These are phyloP conservation scores for Lizonia empirigonia DNA, from an alignment of 2,329 filamentous ascomycete species.

Conservation along the genomic window DNA sequence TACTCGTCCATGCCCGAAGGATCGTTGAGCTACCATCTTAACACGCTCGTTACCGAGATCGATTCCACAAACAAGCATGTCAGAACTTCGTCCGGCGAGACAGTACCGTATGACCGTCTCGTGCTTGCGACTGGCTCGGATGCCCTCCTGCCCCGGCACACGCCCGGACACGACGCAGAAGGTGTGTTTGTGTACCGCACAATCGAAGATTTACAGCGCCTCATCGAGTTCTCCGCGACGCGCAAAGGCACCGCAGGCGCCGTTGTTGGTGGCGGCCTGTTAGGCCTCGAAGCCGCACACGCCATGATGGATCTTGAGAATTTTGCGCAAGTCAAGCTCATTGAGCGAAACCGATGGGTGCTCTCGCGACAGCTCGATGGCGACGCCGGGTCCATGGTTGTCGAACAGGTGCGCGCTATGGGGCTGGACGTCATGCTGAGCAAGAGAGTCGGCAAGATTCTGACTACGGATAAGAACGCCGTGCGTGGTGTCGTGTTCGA, in stretches of 20 bases:
- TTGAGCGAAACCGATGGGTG: conserved; percentile 84
- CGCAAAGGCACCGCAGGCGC: conserved; percentile 72
- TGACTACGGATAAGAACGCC: conserved; percentile 68
- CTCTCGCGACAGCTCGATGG: conserved; percentile 80
- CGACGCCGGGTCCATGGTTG: conserved; percentile 80
- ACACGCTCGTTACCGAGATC: conserved; percentile 74
- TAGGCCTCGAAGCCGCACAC: conserved; percentile 88
- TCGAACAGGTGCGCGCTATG: conserved; percentile 77
- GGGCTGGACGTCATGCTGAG: conserved; percentile 81
- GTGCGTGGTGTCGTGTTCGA: conserved; percentile 79
- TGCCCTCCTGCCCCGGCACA: conserved; percentile 73
- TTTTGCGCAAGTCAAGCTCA: conserved; percentile 74
- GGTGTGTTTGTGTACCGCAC: conserved; percentile 91
- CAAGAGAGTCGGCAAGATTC: conserved; percentile 74
- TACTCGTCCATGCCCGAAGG: conserved; percentile 70
- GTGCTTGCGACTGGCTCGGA: conserved; percentile 87
- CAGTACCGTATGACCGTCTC: conserved; percentile 76
- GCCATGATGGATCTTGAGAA: conserved; percentile 86
- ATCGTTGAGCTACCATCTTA: conserved; percentile 75
- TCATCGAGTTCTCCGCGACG: conserved; percentile 73
- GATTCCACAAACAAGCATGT: conserved; percentile 68
- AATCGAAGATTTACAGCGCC: conserved; percentile 76
- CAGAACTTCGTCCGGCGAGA: conserved; percentile 70
- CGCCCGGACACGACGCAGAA: conserved; percentile 76
- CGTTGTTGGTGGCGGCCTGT: conserved; percentile 82